Base-by-base conservation (phyloP, 2,329 filamentous ascomycete species). In the Colletotrichum orbiculare region DNA sequence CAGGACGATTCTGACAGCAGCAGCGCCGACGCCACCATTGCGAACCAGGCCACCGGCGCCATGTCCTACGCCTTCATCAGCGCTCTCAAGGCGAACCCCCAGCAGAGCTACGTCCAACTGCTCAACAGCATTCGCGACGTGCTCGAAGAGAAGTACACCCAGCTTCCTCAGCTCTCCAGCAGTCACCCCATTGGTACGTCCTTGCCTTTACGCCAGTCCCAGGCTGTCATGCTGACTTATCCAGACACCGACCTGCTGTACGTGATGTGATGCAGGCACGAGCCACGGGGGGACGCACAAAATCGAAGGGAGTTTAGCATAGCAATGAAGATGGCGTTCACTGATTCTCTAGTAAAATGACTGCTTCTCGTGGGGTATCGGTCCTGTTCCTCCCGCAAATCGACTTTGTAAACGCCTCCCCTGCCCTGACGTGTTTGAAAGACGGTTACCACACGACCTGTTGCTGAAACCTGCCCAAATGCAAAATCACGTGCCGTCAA, bases 21-120 rank as follows among this genome's bases (percentile, higher is more conserved):
- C 71, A 97, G 94, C 64, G 92, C 93, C 79, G 96, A 99, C 77
- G 94, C 96, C 11, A 92, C 89, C 35, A 97, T 98, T 70, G 88
- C 86, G 47, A 89, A 93, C 61, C 87, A 97, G 80, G 95, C 96
- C 39, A 99, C 96, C 0, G 96, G 96, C 60, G 96, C 96, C 77
- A 98, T 99, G 96, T 97, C 94, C 4, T 97, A 92, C 89, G 96
- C 96, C 2, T 99, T 99, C 77, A 96, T 99, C 77, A 89, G 86
- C 1, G 91, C 94, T 17, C 85, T 98, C 73, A 94, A 92, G 83
- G 93, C 94, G 82, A 97, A 97, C 75, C 93, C 93, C 1, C 91
- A 97, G 76, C 96, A 98, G 82, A 97, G 91, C 80, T 99, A 99
- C 75, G 92, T 98, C 54, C 90, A 97, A 82, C 83, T 99, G 63